These are phyloP conservation scores for Fragilariopsis cylindrus DNA, from an alignment of 108 stramenopile genomes.

Conservation along the genomic window DNA sequence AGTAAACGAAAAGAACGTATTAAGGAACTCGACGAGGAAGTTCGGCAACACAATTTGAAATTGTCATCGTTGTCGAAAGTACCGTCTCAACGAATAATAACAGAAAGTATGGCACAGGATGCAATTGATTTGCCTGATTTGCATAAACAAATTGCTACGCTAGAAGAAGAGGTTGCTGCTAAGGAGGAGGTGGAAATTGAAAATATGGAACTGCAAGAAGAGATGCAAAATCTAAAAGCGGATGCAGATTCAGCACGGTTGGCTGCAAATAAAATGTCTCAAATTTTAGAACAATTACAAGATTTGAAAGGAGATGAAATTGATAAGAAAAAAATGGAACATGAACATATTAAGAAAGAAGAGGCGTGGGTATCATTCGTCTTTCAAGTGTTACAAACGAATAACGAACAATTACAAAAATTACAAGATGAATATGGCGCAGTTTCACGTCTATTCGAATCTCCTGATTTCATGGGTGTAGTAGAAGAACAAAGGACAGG, in stretches of 20 bases:
- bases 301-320: slow-evolving; percentile 41
- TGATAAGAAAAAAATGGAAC: slow-evolving; percentile 40
- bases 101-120: slow-evolving; percentile 19
- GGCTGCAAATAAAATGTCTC: slow-evolving; percentile 46
- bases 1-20: slow-evolving; percentile 30
- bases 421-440: slow-evolving; percentile 42
- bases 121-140: slow-evolving; percentile 44
- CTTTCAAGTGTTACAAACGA: slow-evolving; percentile 33
- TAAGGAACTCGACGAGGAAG: slow-evolving; percentile 34
- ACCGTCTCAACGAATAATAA: slow-evolving; percentile 5
- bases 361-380: slow-evolving; percentile 52
- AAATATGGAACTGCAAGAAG: slow-evolving; percentile 33
- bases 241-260: slow-evolving; percentile 41
- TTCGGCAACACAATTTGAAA: slow-evolving; percentile 13
- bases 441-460: slow-evolving; percentile 42
- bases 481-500: slow-evolving; percentile 12
- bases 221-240: slow-evolving; percentile 38
- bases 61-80: slow-evolving; percentile 2
- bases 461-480: slow-evolving; percentile 21
- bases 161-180: slow-evolving; percentile 34
- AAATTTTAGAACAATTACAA: slow-evolving; percentile 50
- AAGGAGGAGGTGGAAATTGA: slow-evolving; percentile 41
- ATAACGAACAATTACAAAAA: slow-evolving; percentile 38
- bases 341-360: slow-evolving; percentile 45
- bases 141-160: slow-evolving; percentile 35